Evolutionary conservation across 257 asterid species (phyloP), one percentile per base, ranked within the genome.

Genomic region (Jaltomata sinuosa): DNA sequence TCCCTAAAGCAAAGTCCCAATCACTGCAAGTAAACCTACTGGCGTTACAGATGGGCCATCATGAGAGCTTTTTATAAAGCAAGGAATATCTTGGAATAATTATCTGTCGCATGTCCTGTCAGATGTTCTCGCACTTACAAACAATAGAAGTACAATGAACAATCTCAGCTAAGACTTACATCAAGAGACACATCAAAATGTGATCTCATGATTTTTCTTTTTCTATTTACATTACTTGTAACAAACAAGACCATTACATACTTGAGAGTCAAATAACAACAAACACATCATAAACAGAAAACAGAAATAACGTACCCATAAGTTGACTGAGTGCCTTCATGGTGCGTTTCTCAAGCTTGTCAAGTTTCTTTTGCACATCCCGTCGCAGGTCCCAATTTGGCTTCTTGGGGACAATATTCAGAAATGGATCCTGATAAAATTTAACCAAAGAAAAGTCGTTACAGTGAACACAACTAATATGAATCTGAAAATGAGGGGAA

Each of bases 381-480:
- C 98, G 91, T 59, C 97, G 86, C 83, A 97, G 91, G 85, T 97
- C 99, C 99, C 99, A 95, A 85, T 97, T 97, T 15, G 98, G 98
- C 85, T 97, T 97, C 90, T 97, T 97, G 21, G 99, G 99, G 76
- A 97, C 99, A 87, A 97, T 95, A 88, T 93, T 95, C 34, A 97
- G 89, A 90, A 97, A 94, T 5, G 98, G 99, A 71, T 95, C 97
- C 99, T 95, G 89, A 68, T 19, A 68, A 67, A 80, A 71, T 72
- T 83, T 61, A 67, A 83, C 29, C 32, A 10, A 45, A 36, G 22
- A 31, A 27, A 71, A 82, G 72, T 22, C 22, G 62, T 3, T 49
- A 19, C 9, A 11, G 42, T 27, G 15, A 38, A 5, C 21, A 18
- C 21, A 65, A 1, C 57, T 29, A 64, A 55, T 12, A 31, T 25